Percentiles rank a stretch among this genome's conserved stretches.
phyloP scores from a whole-genome alignment of 495 filamentous ascomycete genomes.

The Penicillium waksmanii region DNA sequence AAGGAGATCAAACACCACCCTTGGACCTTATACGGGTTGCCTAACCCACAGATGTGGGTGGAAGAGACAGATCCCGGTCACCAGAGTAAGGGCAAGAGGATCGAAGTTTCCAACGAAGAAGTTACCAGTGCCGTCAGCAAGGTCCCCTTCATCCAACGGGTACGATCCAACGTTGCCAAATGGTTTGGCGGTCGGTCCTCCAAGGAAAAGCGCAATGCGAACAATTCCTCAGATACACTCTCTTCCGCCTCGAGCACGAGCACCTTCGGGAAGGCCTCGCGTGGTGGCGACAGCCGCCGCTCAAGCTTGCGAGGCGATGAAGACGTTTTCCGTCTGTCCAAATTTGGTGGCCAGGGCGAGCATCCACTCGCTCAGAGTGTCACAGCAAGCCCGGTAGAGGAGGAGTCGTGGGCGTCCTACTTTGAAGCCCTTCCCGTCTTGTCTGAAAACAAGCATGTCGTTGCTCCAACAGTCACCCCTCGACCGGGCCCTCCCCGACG shows the following conservation, averaged over 20 bases:
- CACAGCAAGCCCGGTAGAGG: constrained; percentile 68
- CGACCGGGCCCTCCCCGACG: constrained; percentile 54
- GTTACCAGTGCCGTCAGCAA: constrained; percentile 88
- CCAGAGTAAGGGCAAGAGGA: constrained; percentile 81
- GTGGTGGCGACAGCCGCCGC: constrained; percentile 58
- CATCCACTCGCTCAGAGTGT: constrained; percentile 86
- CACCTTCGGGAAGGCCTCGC: constrained; percentile 39
- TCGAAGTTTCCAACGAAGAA: constrained; percentile 89
- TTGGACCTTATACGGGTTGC: constrained; percentile 87
- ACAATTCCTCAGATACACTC: constrained; percentile 40
- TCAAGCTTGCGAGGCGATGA: constrained; percentile 76
- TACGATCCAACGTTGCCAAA: constrained; percentile 56
- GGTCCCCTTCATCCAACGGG: constrained; percentile 79
- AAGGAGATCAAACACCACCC: constrained; percentile 94
- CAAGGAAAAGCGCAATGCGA: constrained; percentile 53
- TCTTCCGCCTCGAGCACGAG: constrained; percentile 35
- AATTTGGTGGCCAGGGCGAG: constrained; percentile 57
- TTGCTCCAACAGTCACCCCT: constrained; percentile 40
- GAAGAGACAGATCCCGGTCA: constrained; percentile 89
- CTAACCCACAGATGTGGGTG: constrained; percentile 77
- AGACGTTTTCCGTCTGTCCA: constrained; percentile 39
- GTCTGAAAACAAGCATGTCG: constrained; percentile 37
- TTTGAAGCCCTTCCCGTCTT: constrained; percentile 26
- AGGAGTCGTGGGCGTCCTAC: constrained; percentile 46
- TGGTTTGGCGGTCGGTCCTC: constrained; percentile 63